A percentile compares a stretch with the other conserved stretches of the same genome.
Evolutionary conservation across 768 basidiomycete genomes (phyloP).

Genomic region (Tephrocybe sp.): DNA sequence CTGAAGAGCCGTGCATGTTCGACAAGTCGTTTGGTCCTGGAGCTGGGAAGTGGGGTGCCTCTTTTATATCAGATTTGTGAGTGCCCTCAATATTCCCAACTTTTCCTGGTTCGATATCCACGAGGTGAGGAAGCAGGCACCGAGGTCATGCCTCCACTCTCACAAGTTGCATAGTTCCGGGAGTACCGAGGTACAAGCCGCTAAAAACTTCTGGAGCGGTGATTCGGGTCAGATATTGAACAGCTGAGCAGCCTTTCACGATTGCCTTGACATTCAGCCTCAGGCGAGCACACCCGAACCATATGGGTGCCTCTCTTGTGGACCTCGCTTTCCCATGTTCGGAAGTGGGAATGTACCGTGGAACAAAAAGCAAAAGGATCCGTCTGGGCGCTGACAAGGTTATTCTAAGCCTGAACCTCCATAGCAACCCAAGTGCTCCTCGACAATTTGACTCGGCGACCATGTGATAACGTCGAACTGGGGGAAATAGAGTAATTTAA

Average conservation of each 20-base stretch:
- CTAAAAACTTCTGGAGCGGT: neutral
- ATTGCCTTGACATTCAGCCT: neutral
- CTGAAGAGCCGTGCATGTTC: conserved; percentile 5
- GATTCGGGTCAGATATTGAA: neutral
- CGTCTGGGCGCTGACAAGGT: neutral
- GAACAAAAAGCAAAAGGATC: neutral
- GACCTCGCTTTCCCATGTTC: neutral
- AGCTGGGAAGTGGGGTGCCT: neutral
- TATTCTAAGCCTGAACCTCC: neutral
- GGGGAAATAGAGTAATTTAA: too few relatives aligned
- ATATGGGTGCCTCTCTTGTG: neutral
- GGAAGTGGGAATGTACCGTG: neutral
- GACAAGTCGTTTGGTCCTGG: neutral
- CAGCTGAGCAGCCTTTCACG: neutral
- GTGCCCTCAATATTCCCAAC: neutral
- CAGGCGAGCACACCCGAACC: neutral
- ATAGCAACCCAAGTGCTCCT: neutral
- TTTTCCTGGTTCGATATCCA: neutral
- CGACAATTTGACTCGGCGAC: too few relatives aligned
- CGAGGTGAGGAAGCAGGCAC: neutral
- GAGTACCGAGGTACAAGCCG: neutral
- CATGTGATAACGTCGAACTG: too few relatives aligned
- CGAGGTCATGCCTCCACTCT: neutral
- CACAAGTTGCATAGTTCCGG: neutral
- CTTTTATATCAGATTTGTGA: conserved; percentile 4